phyloP scores from a whole-genome alignment of 2,329 filamentous ascomycete genomes.

The Lithohypha guttulata region DNA sequence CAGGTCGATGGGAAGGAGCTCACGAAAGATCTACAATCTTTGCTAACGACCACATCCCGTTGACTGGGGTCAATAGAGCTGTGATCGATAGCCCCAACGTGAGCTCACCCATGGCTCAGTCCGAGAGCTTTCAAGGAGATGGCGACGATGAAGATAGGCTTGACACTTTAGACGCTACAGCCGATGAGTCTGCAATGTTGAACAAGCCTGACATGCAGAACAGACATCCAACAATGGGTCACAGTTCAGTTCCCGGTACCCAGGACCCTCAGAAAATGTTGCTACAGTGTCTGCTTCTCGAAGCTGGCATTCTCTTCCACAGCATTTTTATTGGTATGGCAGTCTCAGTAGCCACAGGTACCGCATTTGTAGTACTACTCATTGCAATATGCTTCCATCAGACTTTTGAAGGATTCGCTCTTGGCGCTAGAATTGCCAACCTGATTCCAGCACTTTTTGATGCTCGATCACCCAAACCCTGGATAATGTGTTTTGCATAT shows the following conservation, averaged over 20 bases:
- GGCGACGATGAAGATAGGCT: slow-evolving; percentile 31
- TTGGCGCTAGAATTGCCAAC: slow-evolving; percentile 74
- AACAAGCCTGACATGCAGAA: slow-evolving; percentile 22
- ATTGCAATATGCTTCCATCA: slow-evolving; percentile 77
- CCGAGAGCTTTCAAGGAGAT: slow-evolving; percentile 10
- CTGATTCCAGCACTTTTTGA: slow-evolving; percentile 58
- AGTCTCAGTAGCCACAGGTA: slow-evolving; percentile 67
- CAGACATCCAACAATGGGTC: slow-evolving; percentile 11
- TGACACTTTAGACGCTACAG: slow-evolving; percentile 29
- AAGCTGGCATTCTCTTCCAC: slow-evolving; percentile 77
- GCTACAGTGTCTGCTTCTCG: slow-evolving; percentile 67
- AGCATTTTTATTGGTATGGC: slow-evolving; percentile 82
- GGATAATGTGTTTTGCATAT: slow-evolving; percentile 55
- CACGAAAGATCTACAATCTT: slow-evolving; percentile 4
- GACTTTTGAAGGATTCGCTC: slow-evolving; percentile 77
- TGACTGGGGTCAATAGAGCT: not conserved
- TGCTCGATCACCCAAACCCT: slow-evolving; percentile 61
- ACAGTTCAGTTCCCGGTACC: slow-evolving; percentile 11
- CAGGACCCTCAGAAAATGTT: slow-evolving; percentile 56
- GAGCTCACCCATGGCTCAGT: too few species aligned
- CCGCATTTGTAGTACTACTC: slow-evolving; percentile 67
- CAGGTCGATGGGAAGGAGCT: not conserved
- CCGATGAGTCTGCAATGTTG: slow-evolving; percentile 26
- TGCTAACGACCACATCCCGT: slow-evolving; percentile 15
- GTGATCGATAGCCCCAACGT: slow-evolving; percentile 2